Evolutionary conservation across 208 protist species (phyloP).

Genomic region (Blastocrithidia nonstop): DNA sequence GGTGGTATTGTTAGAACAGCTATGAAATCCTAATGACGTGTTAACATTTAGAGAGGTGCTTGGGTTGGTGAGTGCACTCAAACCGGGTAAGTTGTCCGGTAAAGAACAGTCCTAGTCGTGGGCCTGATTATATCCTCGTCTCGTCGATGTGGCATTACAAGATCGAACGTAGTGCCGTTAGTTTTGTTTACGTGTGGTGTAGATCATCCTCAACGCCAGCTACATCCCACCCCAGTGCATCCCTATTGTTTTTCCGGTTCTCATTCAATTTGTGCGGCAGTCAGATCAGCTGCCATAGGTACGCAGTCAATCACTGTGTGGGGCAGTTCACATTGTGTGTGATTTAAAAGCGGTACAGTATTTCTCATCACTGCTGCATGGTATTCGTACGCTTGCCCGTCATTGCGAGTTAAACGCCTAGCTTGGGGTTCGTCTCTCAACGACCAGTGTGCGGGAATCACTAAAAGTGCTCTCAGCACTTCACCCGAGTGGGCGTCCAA

Average conservation of each 20-base stretch:
- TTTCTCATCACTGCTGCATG: conserved; percentile 64
- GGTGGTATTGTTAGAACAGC: conserved; percentile 76
- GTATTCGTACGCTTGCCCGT: conserved; percentile 62
- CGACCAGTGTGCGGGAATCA: conserved; percentile 49
- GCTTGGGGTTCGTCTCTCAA: conserved; percentile 63
- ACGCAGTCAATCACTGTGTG: conserved; percentile 68
- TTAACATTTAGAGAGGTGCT: conserved; percentile 69
- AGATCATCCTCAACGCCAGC: conserved; percentile 72
- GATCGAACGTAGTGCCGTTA: conserved; percentile 71
- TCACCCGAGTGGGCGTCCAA: conserved; percentile 38
- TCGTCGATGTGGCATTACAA: conserved; percentile 80
- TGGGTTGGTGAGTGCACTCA: conserved; percentile 75
- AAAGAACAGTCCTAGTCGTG: conserved; percentile 84
- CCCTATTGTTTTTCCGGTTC: conserved; percentile 69
- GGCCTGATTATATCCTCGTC: conserved; percentile 82
- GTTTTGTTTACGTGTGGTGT: conserved; percentile 78
- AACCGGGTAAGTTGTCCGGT: conserved; percentile 76
- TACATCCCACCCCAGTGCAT: conserved; percentile 85
- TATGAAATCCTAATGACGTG: conserved; percentile 72
- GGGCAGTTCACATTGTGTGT: conserved; percentile 73
- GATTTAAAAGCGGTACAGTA: conserved; percentile 80
- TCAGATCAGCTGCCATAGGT: conserved; percentile 76
- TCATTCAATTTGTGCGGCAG: conserved; percentile 74
- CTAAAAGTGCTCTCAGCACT: conserved; percentile 63
- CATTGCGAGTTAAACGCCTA: conserved; percentile 76